Conservation (phyloP, 2,329 filamentous ascomycete species). For the Xylariaceae sp. region DNA sequence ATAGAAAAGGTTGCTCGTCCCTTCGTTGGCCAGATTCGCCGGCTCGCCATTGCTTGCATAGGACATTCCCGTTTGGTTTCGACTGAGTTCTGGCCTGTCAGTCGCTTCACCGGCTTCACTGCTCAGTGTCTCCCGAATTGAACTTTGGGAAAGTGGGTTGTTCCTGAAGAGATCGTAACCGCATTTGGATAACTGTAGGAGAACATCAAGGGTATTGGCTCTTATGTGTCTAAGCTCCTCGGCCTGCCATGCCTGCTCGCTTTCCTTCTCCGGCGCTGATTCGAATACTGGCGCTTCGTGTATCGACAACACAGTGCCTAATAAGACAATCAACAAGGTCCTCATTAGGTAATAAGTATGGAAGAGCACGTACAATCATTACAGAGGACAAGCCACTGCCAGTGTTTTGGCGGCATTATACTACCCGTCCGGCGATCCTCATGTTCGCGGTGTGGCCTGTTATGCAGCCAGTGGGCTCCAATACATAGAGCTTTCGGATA, state of each 20-base stretch:
- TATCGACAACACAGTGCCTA: conserved; percentile 70
- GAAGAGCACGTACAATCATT: conserved; percentile 56
- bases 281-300: conserved; percentile 57
- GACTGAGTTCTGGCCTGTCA: conserved; percentile 26
- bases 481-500: conserved; percentile 61
- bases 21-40: conserved; percentile 44
- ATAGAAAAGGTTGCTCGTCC: conserved; percentile 64
- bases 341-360: background rate
- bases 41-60: conserved; percentile 15
- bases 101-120: conserved; percentile 50
- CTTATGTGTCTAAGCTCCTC: conserved; percentile 41
- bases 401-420: conserved; percentile 50
- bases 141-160: conserved; percentile 47
- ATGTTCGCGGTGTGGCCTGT: conserved; percentile 33
- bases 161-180: conserved; percentile 43
- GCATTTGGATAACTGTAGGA: conserved; percentile 42
- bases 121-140: conserved; percentile 39
- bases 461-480: conserved; percentile 68
- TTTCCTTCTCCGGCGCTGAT: conserved; percentile 27
- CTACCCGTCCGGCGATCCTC: conserved; percentile 32
- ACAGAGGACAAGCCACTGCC: conserved; percentile 73
- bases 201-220: conserved; percentile 42
- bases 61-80: conserved; percentile 28
- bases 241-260: conserved; percentile 26
- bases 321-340: conserved; percentile 16